Percentiles rank a stretch among this genome's conserved stretches.
Evolutionary conservation across 73 alveolate species (phyloP).

Genomic region (Stentor roeselii): DNA sequence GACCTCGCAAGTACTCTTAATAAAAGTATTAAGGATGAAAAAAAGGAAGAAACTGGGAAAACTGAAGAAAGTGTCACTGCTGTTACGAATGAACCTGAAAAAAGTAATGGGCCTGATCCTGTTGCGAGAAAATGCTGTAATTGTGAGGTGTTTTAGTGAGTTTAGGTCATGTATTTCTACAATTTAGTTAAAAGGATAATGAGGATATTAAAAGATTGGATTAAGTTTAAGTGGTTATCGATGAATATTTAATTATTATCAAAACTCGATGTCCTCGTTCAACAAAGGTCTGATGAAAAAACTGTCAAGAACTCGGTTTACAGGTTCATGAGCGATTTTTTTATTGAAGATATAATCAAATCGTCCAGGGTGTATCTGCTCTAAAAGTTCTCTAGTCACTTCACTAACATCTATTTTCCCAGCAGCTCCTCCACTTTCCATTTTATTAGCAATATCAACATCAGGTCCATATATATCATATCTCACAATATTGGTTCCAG

Average conservation of each 20-base stretch:
- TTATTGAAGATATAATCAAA: conserved; percentile 29
- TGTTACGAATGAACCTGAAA: background rate
- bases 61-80: background rate
- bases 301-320: background rate
- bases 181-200: too few relatives aligned
- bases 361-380: conserved; percentile 35
- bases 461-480: conserved; percentile 61
- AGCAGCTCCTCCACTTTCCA: conserved; percentile 57
- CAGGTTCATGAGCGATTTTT: conserved; percentile 10
- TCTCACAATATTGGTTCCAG: conserved; percentile 55
- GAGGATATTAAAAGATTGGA: too few relatives aligned
- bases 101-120: background rate
- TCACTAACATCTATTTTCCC: conserved; percentile 43
- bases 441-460: conserved; percentile 52
- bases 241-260: too few relatives aligned
- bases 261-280: conserved; percentile 4
- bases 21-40: background rate
- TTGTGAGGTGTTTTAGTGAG: background rate
- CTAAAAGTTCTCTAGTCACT: conserved; percentile 38
- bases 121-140: background rate
- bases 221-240: too few relatives aligned
- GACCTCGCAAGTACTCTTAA: background rate
- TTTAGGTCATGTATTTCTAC: too few relatives aligned
- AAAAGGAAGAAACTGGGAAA: background rate
- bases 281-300: conserved; percentile 2